Evolutionary conservation across 2,329 filamentous ascomycete genomes (phyloP).

Genomic region (Lachnellula willkommii): DNA sequence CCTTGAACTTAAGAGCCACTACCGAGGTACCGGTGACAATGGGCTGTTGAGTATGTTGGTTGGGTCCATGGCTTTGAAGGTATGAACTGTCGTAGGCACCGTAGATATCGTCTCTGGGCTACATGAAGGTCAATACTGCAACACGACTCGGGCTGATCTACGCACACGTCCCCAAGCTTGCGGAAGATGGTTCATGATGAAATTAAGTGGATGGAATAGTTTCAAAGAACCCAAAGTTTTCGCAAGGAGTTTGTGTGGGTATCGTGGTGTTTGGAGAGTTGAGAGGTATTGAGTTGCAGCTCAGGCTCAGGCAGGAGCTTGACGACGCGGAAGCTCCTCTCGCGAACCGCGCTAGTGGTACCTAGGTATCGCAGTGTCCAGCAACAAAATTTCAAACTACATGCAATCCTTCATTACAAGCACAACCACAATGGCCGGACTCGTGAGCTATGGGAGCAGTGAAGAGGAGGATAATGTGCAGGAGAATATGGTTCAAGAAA

Average conservation of each 20-base stretch:
- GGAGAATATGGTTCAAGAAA: slow-evolving; percentile 13
- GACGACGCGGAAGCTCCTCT: slow-evolving; percentile 21
- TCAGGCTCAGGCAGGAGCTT: slow-evolving; percentile 15
- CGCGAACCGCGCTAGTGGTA: neutral
- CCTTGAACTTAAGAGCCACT: slow-evolving; percentile 89
- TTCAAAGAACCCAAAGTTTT: neutral
- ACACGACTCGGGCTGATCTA: slow-evolving; percentile 19
- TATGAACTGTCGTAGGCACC: slow-evolving; percentile 87
- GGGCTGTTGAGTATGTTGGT: slow-evolving; percentile 83
- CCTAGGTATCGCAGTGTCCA: slow-evolving; percentile 5
- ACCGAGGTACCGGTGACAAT: slow-evolving; percentile 97
- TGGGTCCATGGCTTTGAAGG: slow-evolving; percentile 66
- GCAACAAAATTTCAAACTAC: neutral
- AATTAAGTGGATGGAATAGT: slow-evolving; percentile 3
- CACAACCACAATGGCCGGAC: slow-evolving; percentile 26
- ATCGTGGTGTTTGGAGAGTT: slow-evolving; percentile 5
- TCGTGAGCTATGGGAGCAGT: slow-evolving; percentile 37
- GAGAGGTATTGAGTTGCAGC: slow-evolving; percentile 4
- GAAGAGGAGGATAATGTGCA: slow-evolving; percentile 32
- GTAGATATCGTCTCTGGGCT: slow-evolving; percentile 98
- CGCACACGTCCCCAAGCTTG: slow-evolving; percentile 69
- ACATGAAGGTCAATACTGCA: slow-evolving; percentile 33
- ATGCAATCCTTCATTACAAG: neutral
- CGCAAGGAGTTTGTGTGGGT: neutral
- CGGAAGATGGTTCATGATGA: slow-evolving; percentile 64